Percentiles rank a stretch among this genome's conserved stretches.
Evolutionary conservation across 2,329 filamentous ascomycete species (phyloP).

Genomic region (Fusarium nurragi): DNA sequence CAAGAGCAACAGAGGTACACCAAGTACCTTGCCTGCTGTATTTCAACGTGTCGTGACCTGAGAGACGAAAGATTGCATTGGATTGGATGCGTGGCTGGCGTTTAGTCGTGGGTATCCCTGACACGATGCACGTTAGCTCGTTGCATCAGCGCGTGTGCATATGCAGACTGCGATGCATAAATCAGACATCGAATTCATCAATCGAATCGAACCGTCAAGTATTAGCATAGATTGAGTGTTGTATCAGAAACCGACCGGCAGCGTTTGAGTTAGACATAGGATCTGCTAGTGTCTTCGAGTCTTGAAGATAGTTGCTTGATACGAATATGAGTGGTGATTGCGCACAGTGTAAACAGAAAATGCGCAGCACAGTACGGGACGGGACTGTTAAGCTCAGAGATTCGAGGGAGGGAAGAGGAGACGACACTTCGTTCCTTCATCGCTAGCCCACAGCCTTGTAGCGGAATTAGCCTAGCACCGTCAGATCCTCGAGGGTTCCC

Average conservation of each 20-base stretch:
- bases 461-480: slow-evolving; percentile 19
- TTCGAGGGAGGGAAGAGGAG: slow-evolving; percentile 35
- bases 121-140: slow-evolving; percentile 15
- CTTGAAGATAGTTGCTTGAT: not conserved
- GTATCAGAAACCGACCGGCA: not conserved
- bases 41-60: slow-evolving; percentile 9
- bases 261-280: not conserved
- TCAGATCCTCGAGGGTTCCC: slow-evolving; percentile 33
- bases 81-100: slow-evolving; percentile 25
- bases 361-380: slow-evolving; percentile 5
- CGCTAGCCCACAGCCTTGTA: not conserved
- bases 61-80: not conserved
- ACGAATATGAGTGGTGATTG: not conserved
- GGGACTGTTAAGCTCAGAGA: not conserved
- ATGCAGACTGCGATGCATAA: slow-evolving; percentile 34
- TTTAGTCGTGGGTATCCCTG: slow-evolving; percentile 23
- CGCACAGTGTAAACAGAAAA: slow-evolving; percentile 4
- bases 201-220: slow-evolving; percentile 1
- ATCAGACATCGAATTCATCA: slow-evolving; percentile 2
- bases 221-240: not conserved
- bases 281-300: not conserved
- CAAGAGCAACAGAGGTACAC: not conserved
- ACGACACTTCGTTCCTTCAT: slow-evolving; percentile 13
- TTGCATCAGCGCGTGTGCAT: slow-evolving; percentile 36
- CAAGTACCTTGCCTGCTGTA: slow-evolving; percentile 11